Conservation (phyloP, 257 asterid species). For the Nicotiana paniculata region DNA sequence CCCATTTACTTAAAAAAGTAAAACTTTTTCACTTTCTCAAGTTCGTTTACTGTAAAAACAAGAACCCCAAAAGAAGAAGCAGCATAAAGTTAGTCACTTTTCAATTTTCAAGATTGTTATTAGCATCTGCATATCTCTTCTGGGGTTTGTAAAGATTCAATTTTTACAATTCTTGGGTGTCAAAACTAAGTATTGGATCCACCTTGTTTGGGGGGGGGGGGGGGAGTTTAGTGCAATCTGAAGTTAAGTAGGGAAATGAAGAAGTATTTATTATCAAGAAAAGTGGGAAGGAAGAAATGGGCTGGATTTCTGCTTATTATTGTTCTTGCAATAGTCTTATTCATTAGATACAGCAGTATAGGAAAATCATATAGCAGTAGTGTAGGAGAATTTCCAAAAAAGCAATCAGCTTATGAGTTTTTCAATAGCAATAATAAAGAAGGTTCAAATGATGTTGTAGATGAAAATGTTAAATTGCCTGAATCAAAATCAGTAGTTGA, state of each 20-base stretch:
- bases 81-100: not conserved
- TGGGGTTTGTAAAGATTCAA: not conserved
- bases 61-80: not conserved
- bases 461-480: constrained; percentile 16
- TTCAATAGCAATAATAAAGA: constrained; percentile 46
- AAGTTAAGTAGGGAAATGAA: not conserved
- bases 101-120: not conserved
- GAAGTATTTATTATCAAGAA: not conserved
- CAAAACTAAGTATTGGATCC: not conserved
- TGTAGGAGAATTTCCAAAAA: constrained; percentile 37
- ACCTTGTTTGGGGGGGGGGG: not conserved
- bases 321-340: constrained; percentile 45
- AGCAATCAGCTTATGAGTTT: constrained; percentile 59
- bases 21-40: not conserved
- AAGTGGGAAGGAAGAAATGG: constrained; percentile 69
- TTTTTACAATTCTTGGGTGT: not conserved
- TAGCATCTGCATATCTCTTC: not conserved
- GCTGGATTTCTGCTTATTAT: constrained; percentile 52
- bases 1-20: not conserved
- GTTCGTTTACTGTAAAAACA: not conserved
- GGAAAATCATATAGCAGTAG: constrained; percentile 44
- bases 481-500: constrained; percentile 17
- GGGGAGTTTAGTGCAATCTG: not conserved
- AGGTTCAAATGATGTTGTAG: constrained; percentile 8
- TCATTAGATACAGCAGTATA: constrained; percentile 42